Evolutionary conservation across 805 yeast species (phyloP).

Genomic region (Clavispora vitiphila): DNA sequence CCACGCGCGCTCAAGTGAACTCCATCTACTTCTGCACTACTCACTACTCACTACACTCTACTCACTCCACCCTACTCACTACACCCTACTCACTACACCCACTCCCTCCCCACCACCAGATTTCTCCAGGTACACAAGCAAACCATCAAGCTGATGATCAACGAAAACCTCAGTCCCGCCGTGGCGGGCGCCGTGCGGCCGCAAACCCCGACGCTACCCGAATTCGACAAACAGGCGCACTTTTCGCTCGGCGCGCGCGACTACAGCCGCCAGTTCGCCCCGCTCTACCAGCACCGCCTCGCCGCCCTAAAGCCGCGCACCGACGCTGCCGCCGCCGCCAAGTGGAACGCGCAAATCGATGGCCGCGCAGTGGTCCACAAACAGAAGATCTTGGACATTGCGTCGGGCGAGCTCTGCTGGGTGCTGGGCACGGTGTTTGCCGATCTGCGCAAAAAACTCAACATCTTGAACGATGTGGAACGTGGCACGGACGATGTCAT

Average conservation of each 20-base stretch:
- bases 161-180: neutral
- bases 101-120: too few relatives aligned
- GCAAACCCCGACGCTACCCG: constrained; percentile 1
- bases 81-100: too few relatives aligned
- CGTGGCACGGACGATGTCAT: constrained; percentile 49
- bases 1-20: too few relatives aligned
- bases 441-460: constrained; percentile 81
- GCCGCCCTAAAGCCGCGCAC: constrained; percentile 29
- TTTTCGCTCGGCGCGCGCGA: constrained; percentile 13
- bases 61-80: too few relatives aligned
- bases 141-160: too few relatives aligned
- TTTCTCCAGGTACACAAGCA: too few relatives aligned
- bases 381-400: constrained; percentile 54
- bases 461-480: constrained; percentile 77
- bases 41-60: too few relatives aligned
- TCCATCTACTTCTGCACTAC: too few relatives aligned
- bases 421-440: constrained; percentile 81
- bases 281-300: constrained; percentile 40
- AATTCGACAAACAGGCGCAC: constrained; percentile 13
- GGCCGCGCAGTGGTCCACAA: constrained; percentile 29
- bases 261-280: constrained; percentile 36
- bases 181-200: neutral
- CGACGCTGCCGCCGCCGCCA: constrained; percentile 25
- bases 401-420: constrained; percentile 64
- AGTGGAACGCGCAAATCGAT: constrained; percentile 47